A percentile compares a stretch with the other conserved stretches of the same genome.
Evolutionary conservation across 108 stramenopile genomes (phyloP).

Genomic region (Conticribra weissflogii): DNA sequence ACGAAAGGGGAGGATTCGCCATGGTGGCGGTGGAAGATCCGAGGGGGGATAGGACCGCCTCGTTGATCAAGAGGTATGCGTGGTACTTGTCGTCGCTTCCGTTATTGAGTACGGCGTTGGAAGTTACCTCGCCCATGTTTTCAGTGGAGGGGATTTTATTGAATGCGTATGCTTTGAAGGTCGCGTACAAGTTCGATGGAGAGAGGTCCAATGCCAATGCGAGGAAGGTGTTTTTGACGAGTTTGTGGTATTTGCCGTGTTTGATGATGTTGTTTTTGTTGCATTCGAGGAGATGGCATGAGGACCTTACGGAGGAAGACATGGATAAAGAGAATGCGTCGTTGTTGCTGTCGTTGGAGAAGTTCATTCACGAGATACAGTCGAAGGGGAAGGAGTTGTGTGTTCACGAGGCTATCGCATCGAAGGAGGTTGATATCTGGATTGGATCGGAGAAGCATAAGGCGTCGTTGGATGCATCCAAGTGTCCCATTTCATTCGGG

Average conservation of each 20-base stretch:
- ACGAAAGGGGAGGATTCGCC: slow-evolving; percentile 76
- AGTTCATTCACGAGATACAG: slow-evolving; percentile 61
- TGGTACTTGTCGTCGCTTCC: slow-evolving; percentile 89
- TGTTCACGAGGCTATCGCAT: slow-evolving; percentile 71
- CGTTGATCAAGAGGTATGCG: slow-evolving; percentile 83
- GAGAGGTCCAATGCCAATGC: slow-evolving; percentile 95
- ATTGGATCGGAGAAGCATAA: slow-evolving; percentile 22
- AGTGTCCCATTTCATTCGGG: slow-evolving; percentile 36
- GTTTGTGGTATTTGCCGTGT: slow-evolving; percentile 96
- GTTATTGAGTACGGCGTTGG: slow-evolving; percentile 71
- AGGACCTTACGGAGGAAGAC: slow-evolving; percentile 49
- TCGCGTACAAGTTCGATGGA: slow-evolving; percentile 77
- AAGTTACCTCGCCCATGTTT: slow-evolving; percentile 96
- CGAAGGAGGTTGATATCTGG: slow-evolving; percentile 32
- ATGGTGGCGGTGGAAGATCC: slow-evolving; percentile 86
- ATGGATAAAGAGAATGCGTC: slow-evolving; percentile 45
- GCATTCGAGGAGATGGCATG: slow-evolving; percentile 89
- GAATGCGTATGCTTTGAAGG: slow-evolving; percentile 84
- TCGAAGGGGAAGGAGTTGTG: slow-evolving; percentile 79
- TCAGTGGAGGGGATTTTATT: slow-evolving; percentile 85
- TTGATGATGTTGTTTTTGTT: slow-evolving; percentile 91
- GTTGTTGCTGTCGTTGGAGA: slow-evolving; percentile 38
- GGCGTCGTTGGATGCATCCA: slow-evolving; percentile 33
- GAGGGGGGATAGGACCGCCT: slow-evolving; percentile 83
- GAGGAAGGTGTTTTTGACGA: slow-evolving; percentile 91